Evolutionary conservation across 352 stramenopile genomes (phyloP), one percentile per base, ranked within the genome.

Genomic region (Phytophthora sp.): DNA sequence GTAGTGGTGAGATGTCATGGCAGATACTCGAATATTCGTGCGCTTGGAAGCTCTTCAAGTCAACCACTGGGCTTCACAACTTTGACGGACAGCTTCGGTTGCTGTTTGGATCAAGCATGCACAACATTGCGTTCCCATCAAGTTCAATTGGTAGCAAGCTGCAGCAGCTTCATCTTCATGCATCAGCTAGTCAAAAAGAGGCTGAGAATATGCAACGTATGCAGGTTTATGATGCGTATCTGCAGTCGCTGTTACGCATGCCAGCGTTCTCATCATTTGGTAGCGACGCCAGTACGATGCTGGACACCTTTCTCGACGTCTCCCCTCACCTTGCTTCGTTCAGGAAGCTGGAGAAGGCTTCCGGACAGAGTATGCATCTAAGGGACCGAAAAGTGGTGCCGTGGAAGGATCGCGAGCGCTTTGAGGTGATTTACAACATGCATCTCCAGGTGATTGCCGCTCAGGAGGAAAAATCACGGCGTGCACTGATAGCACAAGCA

Each of bases 301-400:
- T 94, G 4, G 74, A 92, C 62, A 69, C 65, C 2, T 94, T 94
- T 44, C 64, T 92, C 37, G 80, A 89, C 35, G 77, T 92, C 24
- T 77, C 80, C 10, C 34, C 61, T 31, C 82, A 94, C 51, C 59
- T 89, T 10, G 43, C 56, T 2, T 65, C 69, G 5, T 76, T 90
- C 34, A 77, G 77, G 5, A 72, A 75, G 30, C 44, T 87, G 28
- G 80, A 89, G 52, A 77, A 72, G 10, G 54, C 71, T 11, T 80
- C 50, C 3, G 76, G 80, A 5, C 62, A 75, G 37, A 87, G 62
- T 18, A 56, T 91, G 61, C 72, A 88, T 15, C 60, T 89, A 0
- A 69, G 71, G 27, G 68, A 74, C 20, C 75, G 79, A 23, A 66
- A 67, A 12, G 52, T 90, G 35, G 73, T 91, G 32, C 64, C 79